These are phyloP conservation scores for Nissolia schottii DNA, from an alignment of 306 rosid genomes.

Conservation along the genomic window DNA sequence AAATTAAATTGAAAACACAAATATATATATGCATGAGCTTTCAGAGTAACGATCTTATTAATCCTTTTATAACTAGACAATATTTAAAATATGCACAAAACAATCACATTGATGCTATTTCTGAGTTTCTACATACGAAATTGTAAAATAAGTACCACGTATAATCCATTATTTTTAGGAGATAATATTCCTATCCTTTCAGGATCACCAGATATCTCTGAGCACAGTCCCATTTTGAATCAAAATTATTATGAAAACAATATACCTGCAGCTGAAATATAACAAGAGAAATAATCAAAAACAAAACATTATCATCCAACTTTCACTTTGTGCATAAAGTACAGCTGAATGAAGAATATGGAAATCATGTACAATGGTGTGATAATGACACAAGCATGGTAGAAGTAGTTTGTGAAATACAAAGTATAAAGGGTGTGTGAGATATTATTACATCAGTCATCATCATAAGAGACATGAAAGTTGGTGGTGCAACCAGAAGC, in stretches of 20 bases:
- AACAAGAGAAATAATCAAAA: neutral
- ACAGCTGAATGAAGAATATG: conserved; percentile 11
- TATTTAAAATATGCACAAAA: neutral
- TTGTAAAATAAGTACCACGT: neutral
- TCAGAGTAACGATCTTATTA: neutral
- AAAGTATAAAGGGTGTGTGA: neutral
- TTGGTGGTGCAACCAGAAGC: conserved; percentile 79
- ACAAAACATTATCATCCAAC: neutral
- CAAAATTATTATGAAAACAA: neutral
- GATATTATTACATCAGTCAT: conserved; percentile 42
- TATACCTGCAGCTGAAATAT: neutral
- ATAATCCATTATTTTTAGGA: neutral
- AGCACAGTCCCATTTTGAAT: neutral
- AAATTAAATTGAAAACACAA: too few relatives aligned
- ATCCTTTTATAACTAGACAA: neutral
- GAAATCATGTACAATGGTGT: conserved; percentile 6
- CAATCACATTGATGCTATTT: neutral
- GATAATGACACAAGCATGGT: conserved; percentile 2
- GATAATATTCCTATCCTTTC: neutral
- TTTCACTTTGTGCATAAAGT: neutral
- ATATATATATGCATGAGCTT: neutral
- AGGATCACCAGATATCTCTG: neutral
- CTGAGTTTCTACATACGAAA: neutral
- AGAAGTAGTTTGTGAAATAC: neutral
- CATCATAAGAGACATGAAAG: conserved; percentile 76